phyloP scores from a whole-genome alignment of 768 basidiomycete genomes.

The Xanthoconium purpureum region DNA sequence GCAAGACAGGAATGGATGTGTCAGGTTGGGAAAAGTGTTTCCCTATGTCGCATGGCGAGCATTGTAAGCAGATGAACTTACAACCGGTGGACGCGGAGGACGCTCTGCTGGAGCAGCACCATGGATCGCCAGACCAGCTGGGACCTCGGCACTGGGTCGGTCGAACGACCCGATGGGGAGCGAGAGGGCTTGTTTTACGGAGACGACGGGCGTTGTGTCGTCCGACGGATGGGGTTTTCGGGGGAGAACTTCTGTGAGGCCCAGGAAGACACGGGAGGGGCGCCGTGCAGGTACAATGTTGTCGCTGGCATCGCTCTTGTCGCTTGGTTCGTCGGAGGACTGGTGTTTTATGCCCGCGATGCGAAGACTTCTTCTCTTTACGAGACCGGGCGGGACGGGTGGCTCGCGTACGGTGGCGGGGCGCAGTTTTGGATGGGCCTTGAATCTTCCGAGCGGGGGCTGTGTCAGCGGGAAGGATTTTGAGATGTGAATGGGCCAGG shows the following conservation, averaged over 20 bases:
- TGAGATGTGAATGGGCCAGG: slow-evolving; percentile 27
- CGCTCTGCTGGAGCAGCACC: slow-evolving; percentile 6
- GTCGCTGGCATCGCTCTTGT: slow-evolving; percentile 27
- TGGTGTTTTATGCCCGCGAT: slow-evolving; percentile 23
- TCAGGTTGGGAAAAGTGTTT: slow-evolving; percentile 5
- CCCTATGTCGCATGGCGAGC: slow-evolving; percentile 8
- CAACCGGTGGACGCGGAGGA: slow-evolving; percentile 17
- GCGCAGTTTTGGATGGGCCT: slow-evolving; percentile 31
- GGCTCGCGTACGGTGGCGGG: slow-evolving; percentile 27
- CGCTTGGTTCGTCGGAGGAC: slow-evolving; percentile 30
- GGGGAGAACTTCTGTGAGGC: background rate
- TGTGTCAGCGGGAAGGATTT: slow-evolving; percentile 32
- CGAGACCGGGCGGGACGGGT: slow-evolving; percentile 32
- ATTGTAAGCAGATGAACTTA: slow-evolving; percentile 26
- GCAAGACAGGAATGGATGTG: background rate
- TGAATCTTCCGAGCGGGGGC: slow-evolving; percentile 28
- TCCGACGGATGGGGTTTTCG: slow-evolving; percentile 1
- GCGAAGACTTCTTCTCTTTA: slow-evolving; percentile 23
- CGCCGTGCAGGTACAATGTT: slow-evolving; percentile 7
- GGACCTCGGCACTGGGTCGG: background rate
- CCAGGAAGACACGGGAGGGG: slow-evolving; percentile 3
- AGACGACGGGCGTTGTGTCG: background rate
- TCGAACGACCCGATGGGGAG: slow-evolving; percentile 8
- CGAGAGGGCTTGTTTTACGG: slow-evolving; percentile 8
- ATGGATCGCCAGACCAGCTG: background rate